phyloP scores from a whole-genome alignment of 164 flowering plant species.

The Annona squamosa region DNA sequence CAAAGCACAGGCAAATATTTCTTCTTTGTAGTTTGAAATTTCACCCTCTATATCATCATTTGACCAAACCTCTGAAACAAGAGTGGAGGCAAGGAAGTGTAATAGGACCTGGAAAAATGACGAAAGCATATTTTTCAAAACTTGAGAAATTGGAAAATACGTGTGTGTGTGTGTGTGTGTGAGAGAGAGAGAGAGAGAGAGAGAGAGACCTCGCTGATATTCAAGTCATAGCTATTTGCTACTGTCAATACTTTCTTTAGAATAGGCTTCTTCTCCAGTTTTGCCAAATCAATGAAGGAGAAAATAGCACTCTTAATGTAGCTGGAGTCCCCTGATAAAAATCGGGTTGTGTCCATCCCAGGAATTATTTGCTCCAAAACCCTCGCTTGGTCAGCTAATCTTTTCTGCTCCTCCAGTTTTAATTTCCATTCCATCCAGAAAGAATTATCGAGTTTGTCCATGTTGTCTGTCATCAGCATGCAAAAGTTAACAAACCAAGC shows the following conservation, averaged over 20 bases:
- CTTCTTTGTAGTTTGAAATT: slow-evolving; percentile 41
- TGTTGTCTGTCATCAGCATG: slow-evolving; percentile 29
- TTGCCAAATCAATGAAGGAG: slow-evolving; percentile 59
- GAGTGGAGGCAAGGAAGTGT: slow-evolving; percentile 43
- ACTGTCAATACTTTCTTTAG: slow-evolving; percentile 55
- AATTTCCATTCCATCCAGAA: slow-evolving; percentile 96
- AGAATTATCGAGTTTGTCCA: slow-evolving; percentile 56
- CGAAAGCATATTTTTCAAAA: neutral
- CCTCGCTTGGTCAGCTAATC: slow-evolving; percentile 66
- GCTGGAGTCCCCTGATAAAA: slow-evolving; percentile 62
- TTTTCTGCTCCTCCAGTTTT: slow-evolving; percentile 80
- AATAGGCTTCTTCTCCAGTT: slow-evolving; percentile 59
- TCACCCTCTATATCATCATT: slow-evolving; percentile 68
- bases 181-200: slow-evolving; percentile 12
- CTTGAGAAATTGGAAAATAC: too few relatives aligned
- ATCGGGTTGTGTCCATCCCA: slow-evolving; percentile 75
- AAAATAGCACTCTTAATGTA: slow-evolving; percentile 57
- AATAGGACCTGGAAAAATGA: slow-evolving; percentile 57
- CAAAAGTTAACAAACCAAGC: neutral
- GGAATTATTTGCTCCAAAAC: slow-evolving; percentile 73
- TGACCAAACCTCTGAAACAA: slow-evolving; percentile 79
- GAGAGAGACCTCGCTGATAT: slow-evolving; percentile 42
- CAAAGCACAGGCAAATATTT: slow-evolving; percentile 42
- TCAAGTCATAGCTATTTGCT: slow-evolving; percentile 60
- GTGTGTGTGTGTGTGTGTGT: slow-evolving; percentile 5